A percentile compares a stretch with the other conserved stretches of the same genome.
phyloP scores from a whole-genome alignment of 83 land plant genomes.

The Picea abies region DNA sequence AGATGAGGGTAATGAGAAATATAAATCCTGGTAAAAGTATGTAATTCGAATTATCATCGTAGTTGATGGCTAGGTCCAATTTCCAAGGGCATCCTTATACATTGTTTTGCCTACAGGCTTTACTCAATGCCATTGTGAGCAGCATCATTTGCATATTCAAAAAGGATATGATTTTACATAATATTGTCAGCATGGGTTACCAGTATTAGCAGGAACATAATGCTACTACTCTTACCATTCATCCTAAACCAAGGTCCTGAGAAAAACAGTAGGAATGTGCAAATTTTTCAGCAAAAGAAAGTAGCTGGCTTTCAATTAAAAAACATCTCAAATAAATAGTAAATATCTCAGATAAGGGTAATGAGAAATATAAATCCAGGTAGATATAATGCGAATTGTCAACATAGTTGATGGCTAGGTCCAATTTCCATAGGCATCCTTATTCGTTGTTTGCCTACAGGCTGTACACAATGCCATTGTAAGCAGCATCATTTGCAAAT shows the following conservation, averaged over 20 bases:
- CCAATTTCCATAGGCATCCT: not conserved
- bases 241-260: conserved; percentile 69
- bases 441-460: not conserved
- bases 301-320: conserved; percentile 3
- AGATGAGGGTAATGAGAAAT: not conserved
- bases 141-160: not conserved
- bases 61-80: no score
- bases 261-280: not conserved
- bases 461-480: not conserved
- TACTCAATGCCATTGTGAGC: not conserved
- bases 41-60: not conserved
- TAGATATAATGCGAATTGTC: not conserved
- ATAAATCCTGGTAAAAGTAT: not conserved
- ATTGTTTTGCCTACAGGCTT: not conserved
- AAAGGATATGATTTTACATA: not conserved
- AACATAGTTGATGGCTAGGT: no score
- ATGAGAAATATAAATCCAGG: not conserved
- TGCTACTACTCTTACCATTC: not conserved
- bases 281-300: not conserved
- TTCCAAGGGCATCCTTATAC: not conserved
- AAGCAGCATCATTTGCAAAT: not conserved
- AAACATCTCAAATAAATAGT: not conserved
- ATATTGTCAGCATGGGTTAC: not conserved
- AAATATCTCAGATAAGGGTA: not conserved
- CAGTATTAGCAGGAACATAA: not conserved